A percentile compares a stretch with the other conserved stretches of the same genome.
These are phyloP conservation scores for Datisca glomerata DNA, from an alignment of 306 rosid genomes.

Conservation along the genomic window DNA sequence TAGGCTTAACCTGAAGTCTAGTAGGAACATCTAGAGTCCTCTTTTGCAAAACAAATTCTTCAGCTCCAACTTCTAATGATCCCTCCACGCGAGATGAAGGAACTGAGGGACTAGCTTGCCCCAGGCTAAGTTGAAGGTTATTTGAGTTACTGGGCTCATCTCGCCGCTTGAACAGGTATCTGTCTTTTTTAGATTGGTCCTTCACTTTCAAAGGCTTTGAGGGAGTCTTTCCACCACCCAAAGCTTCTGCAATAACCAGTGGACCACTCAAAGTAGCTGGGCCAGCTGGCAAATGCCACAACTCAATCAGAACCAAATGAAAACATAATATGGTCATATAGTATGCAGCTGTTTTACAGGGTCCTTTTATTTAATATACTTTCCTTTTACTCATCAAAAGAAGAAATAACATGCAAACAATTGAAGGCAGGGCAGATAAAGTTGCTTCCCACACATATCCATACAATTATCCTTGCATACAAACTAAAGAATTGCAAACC, in stretches of 20 bases:
- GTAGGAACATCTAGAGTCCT: constrained; percentile 30
- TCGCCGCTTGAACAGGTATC: constrained; percentile 81
- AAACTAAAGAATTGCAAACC: no score
- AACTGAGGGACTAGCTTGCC: constrained; percentile 25
- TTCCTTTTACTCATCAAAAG: no score
- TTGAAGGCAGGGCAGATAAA: no score
- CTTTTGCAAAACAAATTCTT: constrained; percentile 41
- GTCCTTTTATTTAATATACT: no score
- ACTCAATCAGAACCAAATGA: constrained; percentile 17
- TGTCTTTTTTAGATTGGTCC: constrained; percentile 69
- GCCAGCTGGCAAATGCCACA: constrained; percentile 58
- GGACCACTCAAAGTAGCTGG: constrained; percentile 99
- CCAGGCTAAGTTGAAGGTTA: constrained; percentile 10
- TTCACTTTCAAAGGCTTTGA: constrained; percentile 53
- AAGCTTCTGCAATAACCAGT: constrained; percentile 69
- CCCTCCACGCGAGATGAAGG: constrained; percentile 32
- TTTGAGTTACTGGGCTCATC: constrained; percentile 39
- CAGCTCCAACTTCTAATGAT: constrained; percentile 32
- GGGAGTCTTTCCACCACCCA: constrained; percentile 48
- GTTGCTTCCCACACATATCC: no score
- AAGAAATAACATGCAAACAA: no score
- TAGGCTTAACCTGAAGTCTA: constrained; percentile 19
- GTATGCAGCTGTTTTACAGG: no score
- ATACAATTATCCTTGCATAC: no score
- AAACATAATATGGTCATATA: constrained; percentile 3